phyloP scores from a whole-genome alignment of 495 filamentous ascomycete genomes.

The Penicillium atrosanguineum region DNA sequence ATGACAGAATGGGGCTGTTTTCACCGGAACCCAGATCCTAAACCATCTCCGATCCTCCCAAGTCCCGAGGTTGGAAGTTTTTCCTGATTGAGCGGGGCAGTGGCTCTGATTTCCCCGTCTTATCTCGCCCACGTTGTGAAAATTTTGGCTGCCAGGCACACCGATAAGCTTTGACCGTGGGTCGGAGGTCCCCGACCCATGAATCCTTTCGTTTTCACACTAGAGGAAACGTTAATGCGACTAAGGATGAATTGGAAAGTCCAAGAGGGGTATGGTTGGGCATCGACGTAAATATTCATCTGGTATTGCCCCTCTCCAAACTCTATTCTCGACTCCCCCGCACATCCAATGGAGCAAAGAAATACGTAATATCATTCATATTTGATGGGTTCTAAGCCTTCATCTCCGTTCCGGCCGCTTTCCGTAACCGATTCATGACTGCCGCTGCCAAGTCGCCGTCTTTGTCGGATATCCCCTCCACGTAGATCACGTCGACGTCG shows the following conservation, averaged over 20 bases:
- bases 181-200: slow-evolving; percentile 21
- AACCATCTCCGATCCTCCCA: neutral
- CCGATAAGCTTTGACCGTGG: slow-evolving; percentile 7
- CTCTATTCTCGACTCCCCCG: slow-evolving; percentile 7
- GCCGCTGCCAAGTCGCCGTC: slow-evolving; percentile 83
- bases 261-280: slow-evolving; percentile 6
- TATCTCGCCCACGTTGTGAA: neutral
- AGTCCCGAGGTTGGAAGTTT: neutral
- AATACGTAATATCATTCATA: slow-evolving; percentile 10
- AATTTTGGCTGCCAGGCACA: neutral
- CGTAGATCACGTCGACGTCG: slow-evolving; percentile 80
- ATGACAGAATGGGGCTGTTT: neutral
- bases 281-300: neutral
- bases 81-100: slow-evolving; percentile 13
- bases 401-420: slow-evolving; percentile 65
- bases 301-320: neutral
- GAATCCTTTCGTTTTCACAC: neutral
- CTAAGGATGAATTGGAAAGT: slow-evolving; percentile 9
- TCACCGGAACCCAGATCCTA: slow-evolving; percentile 2
- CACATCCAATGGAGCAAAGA: neutral
- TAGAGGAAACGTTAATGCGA: neutral
- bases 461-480: slow-evolving; percentile 79
- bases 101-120: slow-evolving; percentile 8
- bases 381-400: slow-evolving; percentile 21
- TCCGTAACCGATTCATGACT: slow-evolving; percentile 92